phyloP scores from a whole-genome alignment of 176 grass and related monocot genomes.

The Bolboschoenus planiculmis region DNA sequence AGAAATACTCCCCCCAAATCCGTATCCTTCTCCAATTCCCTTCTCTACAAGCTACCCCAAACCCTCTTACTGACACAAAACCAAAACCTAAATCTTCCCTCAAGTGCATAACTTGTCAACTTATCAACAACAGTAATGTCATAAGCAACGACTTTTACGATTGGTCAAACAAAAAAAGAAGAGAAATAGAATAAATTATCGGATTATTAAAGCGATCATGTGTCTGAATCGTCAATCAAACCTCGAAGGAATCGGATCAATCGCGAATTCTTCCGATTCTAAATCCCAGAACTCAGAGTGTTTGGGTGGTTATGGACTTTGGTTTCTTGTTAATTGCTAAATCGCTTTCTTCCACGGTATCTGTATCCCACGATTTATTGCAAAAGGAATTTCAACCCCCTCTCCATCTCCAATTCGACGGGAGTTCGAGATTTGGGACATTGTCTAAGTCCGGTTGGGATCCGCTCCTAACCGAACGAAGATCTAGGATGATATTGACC shows the following conservation, averaged over 20 bases:
- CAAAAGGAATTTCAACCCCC: neutral
- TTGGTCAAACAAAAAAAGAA: neutral
- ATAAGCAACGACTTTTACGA: neutral
- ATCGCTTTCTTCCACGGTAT: constrained; percentile 17
- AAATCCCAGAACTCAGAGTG: neutral
- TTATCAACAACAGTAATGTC: neutral
- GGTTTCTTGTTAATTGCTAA: constrained; percentile 19
- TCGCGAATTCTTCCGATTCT: constrained; percentile 7
- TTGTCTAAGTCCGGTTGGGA: neutral
- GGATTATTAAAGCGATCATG: neutral
- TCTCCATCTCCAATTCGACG: constrained; percentile 1
- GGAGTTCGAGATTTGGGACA: neutral
- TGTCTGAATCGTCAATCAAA: neutral
- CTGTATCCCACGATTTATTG: neutral
- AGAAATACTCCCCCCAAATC: neutral
- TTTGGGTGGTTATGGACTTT: constrained; percentile 2
- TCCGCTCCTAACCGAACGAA: neutral
- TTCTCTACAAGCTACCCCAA: neutral
- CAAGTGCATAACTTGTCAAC: neutral
- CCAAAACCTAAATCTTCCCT: neutral
- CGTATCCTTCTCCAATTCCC: neutral
- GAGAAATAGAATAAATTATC: neutral
- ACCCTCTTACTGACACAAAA: neutral
- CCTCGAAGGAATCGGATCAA: neutral
- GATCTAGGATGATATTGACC: neutral